Evolutionary conservation across 73 alveolate genomes (phyloP), one percentile per base, ranked within the genome.

Genomic region (Durusdinium trenchii): DNA sequence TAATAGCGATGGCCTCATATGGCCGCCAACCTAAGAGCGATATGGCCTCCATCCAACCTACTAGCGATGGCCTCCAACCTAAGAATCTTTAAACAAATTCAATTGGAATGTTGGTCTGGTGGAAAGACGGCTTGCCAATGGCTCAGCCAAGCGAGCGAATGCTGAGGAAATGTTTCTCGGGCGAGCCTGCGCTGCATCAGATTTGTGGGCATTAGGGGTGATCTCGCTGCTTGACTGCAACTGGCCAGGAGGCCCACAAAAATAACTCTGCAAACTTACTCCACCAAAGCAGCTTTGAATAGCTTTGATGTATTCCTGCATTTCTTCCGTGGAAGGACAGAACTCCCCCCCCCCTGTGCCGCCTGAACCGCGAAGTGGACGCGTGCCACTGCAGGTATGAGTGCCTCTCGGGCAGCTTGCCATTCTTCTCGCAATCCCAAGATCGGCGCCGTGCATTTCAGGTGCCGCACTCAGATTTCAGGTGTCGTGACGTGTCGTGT

Each of bases 381-480:
- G 2, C 50, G 43, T 36, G 82, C 78, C 43, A 12, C 43, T 9
- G 6, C 7, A 86, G 95, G 85, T 91, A 67, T 57, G 98, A 91
- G 42, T 91, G 98, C 47, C 98, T 91, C 32, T 67, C 98, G 32
- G 98, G 98, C 52, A 91, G 98, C 89, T 43, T 91, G 60, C 98
- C 98, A 57, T 91, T 91, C 60, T 91, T 67, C 90, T 67, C 98
- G 35, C 98, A 91, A 76, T 46, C 90, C n/a, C 98, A 78, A 35
- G 98, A 91, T 54, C 98, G 98, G 62, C 98, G 98, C n/a, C 98
- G 98, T 35, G 95, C 95, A 12, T 87, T 87, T 48, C 95, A 86
- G 95, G 94, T n/a, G n/a, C n/a, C n/a, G n/a, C 10, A 23, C 23
- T 12, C 32, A 57, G 23, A 23, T 57, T n/a, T n/a, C n/a, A n/a